Evolutionary conservation across 257 asterid genomes (phyloP).

Genomic region (Buddleja alternifolia): DNA sequence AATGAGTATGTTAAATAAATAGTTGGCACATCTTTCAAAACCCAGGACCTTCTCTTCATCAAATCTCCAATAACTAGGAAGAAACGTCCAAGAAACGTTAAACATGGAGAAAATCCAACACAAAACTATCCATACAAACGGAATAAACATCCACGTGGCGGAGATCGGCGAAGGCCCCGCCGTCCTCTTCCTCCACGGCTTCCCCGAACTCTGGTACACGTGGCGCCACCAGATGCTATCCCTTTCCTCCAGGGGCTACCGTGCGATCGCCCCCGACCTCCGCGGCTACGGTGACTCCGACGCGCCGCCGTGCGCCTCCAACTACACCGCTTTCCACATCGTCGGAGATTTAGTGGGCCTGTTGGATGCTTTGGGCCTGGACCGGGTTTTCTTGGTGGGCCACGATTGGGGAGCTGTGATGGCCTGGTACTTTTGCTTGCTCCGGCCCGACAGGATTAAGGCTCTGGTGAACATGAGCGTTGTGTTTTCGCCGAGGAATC

Average conservation of each 20-base stretch:
- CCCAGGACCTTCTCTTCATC: no score
- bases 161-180: conserved; percentile 88
- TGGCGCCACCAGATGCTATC: conserved; percentile 95
- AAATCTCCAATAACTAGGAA: no score
- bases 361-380: conserved; percentile 56
- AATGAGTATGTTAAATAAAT: no score
- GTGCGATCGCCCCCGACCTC: conserved; percentile 90
- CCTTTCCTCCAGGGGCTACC: conserved; percentile 79
- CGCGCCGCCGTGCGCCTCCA: conserved; percentile 64
- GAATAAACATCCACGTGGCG: conserved; percentile 86
- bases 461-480: conserved; percentile 82
- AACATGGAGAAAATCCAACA: conserved; percentile 77
- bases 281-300: conserved; percentile 95
- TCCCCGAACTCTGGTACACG: conserved; percentile 98
- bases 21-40: not conserved
- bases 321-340: conserved; percentile 75
- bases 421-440: conserved; percentile 79
- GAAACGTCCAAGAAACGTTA: not conserved
- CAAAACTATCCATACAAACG: conserved; percentile 55
- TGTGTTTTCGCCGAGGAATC: conserved; percentile 64
- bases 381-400: conserved; percentile 77
- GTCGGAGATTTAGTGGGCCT: conserved; percentile 79
- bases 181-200: conserved; percentile 80
- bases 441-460: conserved; percentile 77
- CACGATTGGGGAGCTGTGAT: conserved; percentile 94